Percentiles rank a stretch among this genome's conserved stretches.
These are phyloP conservation scores for Macrophomina phaseolina DNA, from an alignment of 2,329 filamentous ascomycete species.

Conservation along the genomic window DNA sequence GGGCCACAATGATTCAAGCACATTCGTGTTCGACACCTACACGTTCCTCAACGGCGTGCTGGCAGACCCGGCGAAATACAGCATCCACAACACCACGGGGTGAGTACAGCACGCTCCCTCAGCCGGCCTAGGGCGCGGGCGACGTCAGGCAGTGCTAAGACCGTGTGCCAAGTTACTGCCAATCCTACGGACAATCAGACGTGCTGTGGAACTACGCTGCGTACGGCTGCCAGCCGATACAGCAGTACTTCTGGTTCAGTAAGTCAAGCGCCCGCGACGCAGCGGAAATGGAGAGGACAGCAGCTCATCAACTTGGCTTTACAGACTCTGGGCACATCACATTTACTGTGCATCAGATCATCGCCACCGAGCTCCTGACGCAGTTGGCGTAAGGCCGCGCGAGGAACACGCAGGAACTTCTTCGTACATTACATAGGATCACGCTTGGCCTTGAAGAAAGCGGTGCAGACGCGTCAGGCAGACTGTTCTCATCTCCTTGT, in stretches of 20 bases:
- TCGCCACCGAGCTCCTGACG: slow-evolving; percentile 11
- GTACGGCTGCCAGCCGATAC: slow-evolving; percentile 21
- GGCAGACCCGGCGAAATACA: slow-evolving; percentile 49
- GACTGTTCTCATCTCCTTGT: slow-evolving; percentile 5
- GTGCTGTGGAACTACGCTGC: slow-evolving; percentile 36
- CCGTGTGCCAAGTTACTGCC: slow-evolving; percentile 42
- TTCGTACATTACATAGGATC: not conserved
- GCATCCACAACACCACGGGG: slow-evolving; percentile 53
- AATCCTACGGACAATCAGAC: slow-evolving; percentile 54
- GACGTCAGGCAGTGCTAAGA: not conserved
- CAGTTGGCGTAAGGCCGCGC: slow-evolving; percentile 8
- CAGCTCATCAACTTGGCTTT: not conserved
- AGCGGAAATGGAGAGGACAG: not conserved
- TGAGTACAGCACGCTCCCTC: not conserved
- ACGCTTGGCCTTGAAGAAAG: not conserved
- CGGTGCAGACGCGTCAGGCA: slow-evolving; percentile 5
- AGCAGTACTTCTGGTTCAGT: slow-evolving; percentile 26
- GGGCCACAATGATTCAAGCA: slow-evolving; percentile 41
- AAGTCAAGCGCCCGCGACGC: not conserved
- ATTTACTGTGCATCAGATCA: slow-evolving; percentile 19
- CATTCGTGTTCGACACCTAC: slow-evolving; percentile 55
- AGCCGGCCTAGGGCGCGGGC: too few relatives aligned
- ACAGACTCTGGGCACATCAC: slow-evolving; percentile 25
- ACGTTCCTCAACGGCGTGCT: slow-evolving; percentile 49
- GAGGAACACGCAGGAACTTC: not conserved